Percentiles rank a stretch among this genome's conserved stretches.
Evolutionary conservation across 1,139 yeast species (phyloP).

Genomic region (Pneumocystis carinii): DNA sequence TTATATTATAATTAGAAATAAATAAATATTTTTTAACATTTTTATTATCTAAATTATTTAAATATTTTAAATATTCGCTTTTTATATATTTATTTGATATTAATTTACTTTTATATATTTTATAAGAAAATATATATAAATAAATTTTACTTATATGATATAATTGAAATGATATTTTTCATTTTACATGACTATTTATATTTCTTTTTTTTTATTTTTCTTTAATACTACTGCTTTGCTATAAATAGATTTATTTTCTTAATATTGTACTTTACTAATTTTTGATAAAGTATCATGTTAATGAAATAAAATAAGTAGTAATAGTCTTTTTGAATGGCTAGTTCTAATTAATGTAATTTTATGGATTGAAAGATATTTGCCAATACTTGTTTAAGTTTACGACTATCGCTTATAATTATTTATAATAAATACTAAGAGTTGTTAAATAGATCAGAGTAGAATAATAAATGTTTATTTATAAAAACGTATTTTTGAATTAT

Average conservation of each 20-base stretch:
- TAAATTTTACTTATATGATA: conserved; percentile 71
- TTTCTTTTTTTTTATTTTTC: conserved; percentile 56
- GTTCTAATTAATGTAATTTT: conserved; percentile 49
- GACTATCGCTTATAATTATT: not conserved
- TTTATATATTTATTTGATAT: conserved; percentile 50
- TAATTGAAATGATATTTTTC: conserved; percentile 62
- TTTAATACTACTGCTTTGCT: conserved; percentile 51
- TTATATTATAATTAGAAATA: not conserved
- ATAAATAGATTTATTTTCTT: conserved; percentile 57
- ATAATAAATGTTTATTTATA: conserved; percentile 53
- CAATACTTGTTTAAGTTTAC: conserved; percentile 34
- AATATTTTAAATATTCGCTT: conserved; percentile 38
- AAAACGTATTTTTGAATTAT: conserved; percentile 57
- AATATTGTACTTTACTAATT: conserved; percentile 50
- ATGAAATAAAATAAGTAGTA: conserved; percentile 49
- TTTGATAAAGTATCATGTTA: conserved; percentile 44
- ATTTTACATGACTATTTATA: conserved; percentile 41
- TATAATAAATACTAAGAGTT: conserved; percentile 38
- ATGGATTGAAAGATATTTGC: conserved; percentile 51
- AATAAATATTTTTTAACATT: conserved; percentile 27
- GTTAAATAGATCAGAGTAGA: conserved; percentile 82
- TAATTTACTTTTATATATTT: conserved; percentile 48
- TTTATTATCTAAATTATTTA: conserved; percentile 35
- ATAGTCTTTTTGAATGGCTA: conserved; percentile 85
- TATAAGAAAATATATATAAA: conserved; percentile 49